These are phyloP conservation scores for Peribolospora kevripleyi DNA, from an alignment of 768 basidiomycete genomes.

Conservation along the genomic window DNA sequence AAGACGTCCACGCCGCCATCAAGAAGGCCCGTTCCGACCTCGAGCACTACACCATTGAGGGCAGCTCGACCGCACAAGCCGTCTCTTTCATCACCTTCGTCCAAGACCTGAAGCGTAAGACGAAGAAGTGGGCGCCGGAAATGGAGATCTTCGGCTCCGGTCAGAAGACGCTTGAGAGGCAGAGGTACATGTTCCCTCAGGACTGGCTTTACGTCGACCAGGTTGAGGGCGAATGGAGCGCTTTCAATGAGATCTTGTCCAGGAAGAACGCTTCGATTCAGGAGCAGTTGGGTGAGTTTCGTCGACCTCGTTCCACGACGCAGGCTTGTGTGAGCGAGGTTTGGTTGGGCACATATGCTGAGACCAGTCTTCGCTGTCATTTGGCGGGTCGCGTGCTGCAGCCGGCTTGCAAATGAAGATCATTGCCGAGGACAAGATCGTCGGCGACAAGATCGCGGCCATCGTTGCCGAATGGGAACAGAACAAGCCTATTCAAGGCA, in stretches of 20 bases:
- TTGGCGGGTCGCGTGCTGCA: conserved; percentile 17
- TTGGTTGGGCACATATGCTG: no score
- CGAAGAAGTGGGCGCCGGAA: conserved; percentile 86
- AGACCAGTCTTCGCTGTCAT: background rate
- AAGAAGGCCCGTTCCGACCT: conserved; percentile 82
- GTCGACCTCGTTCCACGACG: background rate
- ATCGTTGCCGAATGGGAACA: conserved; percentile 81
- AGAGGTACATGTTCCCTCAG: conserved; percentile 83
- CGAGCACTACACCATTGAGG: conserved; percentile 89
- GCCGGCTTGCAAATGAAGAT: conserved; percentile 97
- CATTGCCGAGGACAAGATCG: conserved; percentile 95
- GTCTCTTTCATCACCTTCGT: conserved; percentile 99
- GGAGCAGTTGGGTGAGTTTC: conserved; percentile 68
- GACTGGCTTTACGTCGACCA: conserved; percentile 99
- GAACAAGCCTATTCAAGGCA: conserved; percentile 87
- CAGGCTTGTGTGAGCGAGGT: background rate
- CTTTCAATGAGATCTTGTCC: conserved; percentile 91
- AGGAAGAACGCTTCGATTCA: conserved; percentile 96
- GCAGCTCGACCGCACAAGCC: conserved; percentile 78
- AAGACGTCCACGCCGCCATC: conserved; percentile 85
- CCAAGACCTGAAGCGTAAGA: conserved; percentile 93
- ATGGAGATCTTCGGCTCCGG: conserved; percentile 83
- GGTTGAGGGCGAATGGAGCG: conserved; percentile 90
- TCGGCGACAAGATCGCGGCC: conserved; percentile 85
- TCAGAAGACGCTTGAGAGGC: conserved; percentile 90